phyloP scores from a whole-genome alignment of 1,284 basidiomycete genomes.

The Kwoniella shivajii region DNA sequence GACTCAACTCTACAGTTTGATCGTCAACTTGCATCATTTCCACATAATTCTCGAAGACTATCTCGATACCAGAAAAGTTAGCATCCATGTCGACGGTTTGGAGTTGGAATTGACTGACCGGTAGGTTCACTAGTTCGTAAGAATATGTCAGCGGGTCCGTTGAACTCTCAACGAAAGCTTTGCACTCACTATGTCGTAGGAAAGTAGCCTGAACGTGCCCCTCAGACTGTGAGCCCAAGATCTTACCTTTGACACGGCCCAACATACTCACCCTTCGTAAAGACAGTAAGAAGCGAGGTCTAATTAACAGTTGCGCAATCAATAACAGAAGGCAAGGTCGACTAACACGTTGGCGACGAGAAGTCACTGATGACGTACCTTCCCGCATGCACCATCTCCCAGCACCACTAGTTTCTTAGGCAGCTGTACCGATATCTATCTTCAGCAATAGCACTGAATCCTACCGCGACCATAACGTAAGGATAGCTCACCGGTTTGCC shows the following conservation, averaged over 20 bases:
- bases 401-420: constrained; percentile 77
- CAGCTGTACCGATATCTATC: constrained; percentile 45
- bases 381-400: constrained; percentile 89
- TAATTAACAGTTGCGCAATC: constrained; percentile 53
- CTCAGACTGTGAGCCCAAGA: constrained; percentile 6
- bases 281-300: constrained; percentile 64
- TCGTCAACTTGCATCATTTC: constrained; percentile 81
- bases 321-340: background rate
- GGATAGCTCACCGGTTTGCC: constrained; percentile 2
- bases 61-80: background rate
- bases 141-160: background rate
- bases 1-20: constrained; percentile 78
- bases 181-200: constrained; percentile 43
- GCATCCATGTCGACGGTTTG: background rate
- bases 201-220: constrained; percentile 38
- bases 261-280: constrained; percentile 42
- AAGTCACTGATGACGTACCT: constrained; percentile 44
- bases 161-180: background rate
- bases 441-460: background rate
- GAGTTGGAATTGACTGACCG: constrained; percentile 43
- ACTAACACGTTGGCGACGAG: too few relatives aligned
- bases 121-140: constrained; percentile 71
- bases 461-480: background rate
- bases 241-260: background rate
- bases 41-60: constrained; percentile 86